Evolutionary conservation across 768 basidiomycete genomes (phyloP), one percentile per base, ranked within the genome.

Genomic region (Phlebiopsis gigantea): DNA sequence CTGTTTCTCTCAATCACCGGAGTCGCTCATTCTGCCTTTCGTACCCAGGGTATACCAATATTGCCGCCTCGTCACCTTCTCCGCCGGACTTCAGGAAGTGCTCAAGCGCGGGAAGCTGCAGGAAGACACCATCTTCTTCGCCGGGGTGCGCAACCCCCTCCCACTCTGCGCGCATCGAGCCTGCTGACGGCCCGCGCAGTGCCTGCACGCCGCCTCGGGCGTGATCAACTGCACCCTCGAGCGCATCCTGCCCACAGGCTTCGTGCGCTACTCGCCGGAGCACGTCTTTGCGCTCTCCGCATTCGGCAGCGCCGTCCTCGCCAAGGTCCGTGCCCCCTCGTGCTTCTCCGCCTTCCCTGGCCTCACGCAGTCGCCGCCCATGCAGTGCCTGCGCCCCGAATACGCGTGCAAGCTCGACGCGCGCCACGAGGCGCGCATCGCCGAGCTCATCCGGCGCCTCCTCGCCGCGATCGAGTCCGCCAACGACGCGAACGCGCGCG

Each of bases 271-370:
- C 62, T 82, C 81, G 2, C 78, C 84, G 71, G 81, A 74, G 50
- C 60, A 68, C 34, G 61, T 68, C 45, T 70, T 68, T 53, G 62
- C 68, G 21, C 68, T 70, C 44, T 65, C 81, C 10, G 75, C 83
- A 5, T 86, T 83, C 62, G 82, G 82, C 8, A 76, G 81, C 2
- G 82, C 82, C 2, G 83, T 83, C 62, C 69, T 86, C 22, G 72
- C 84, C 50, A 83, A 84, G 68, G 83, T 85, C 62, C 61, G 77
- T 14, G 26, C 21, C 21, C 31, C 31, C n/a, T n/a, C n/a, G n/a
- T n/a, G n/a, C n/a, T n/a, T n/a, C n/a, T n/a, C n/a, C 34, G 34
- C 34, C 34, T 39, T 39, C 34, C 34, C 34, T 8, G 9, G 17
- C 17, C 34, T 17, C 34, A n/a, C n/a, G n/a, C n/a, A n/a, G n/a